These are phyloP conservation scores for Rubia occidens DNA, from an alignment of 305 asterid species.

Conservation along the genomic window DNA sequence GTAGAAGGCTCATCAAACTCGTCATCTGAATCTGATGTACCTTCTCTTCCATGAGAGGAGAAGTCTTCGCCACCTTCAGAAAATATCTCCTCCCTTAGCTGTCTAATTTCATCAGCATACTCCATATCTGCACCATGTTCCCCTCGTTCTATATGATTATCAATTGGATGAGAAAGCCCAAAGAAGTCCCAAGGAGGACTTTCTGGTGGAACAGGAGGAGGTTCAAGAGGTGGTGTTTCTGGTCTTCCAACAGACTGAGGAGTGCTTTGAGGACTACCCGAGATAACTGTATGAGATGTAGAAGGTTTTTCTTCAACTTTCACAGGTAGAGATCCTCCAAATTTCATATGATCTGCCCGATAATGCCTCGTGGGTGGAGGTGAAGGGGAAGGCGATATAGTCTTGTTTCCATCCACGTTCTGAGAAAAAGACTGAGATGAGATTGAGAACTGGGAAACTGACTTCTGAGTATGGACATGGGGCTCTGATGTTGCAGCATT, in stretches of 20 bases:
- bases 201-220: conserved; percentile 24
- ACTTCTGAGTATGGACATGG: conserved; percentile 39
- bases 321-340: conserved; percentile 49
- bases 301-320: conserved; percentile 77
- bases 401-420: conserved; percentile 33
- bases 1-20: conserved; percentile 86
- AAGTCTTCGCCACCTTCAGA: conserved; percentile 41
- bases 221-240: conserved; percentile 29
- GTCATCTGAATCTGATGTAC: conserved; percentile 71
- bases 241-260: conserved; percentile 44
- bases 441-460: conserved; percentile 41
- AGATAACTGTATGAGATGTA: conserved; percentile 40
- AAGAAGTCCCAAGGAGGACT: conserved; percentile 46
- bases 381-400: conserved; percentile 52
- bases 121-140: conserved; percentile 28
- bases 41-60: conserved; percentile 46
- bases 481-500: conserved; percentile 48
- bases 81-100: conserved; percentile 30
- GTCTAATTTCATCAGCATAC: conserved; percentile 28
- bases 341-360: conserved; percentile 61
- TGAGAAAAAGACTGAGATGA: conserved; percentile 41
- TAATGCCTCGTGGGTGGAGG: conserved; percentile 39
- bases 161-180: conserved; percentile 44
- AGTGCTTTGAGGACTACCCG: conserved; percentile 51
- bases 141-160: conserved; percentile 39